Base-by-base conservation (phyloP, 768 basidiomycete species). In the Phlebiopsis flavidoalba region DNA sequence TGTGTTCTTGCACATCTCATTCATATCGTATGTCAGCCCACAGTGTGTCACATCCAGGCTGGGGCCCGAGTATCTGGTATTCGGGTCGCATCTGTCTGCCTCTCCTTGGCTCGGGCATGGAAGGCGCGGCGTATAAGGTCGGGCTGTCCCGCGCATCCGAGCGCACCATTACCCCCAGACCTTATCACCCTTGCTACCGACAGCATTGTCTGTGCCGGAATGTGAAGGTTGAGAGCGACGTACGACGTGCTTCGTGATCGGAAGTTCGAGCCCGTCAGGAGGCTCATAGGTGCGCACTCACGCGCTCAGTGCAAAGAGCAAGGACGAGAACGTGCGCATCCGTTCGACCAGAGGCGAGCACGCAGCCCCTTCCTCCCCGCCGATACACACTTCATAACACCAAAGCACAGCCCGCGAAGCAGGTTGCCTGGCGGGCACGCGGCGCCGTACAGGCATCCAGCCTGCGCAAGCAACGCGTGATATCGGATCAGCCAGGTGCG, bases 401-500 rank as follows among this genome's bases (percentile, higher is more conserved):
- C n/a, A n/a, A n/a, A n/a, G n/a, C n/a, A 4, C 57, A 81, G 80
- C 31, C 68, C 76, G n/a, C n/a, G n/a, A n/a, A n/a, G n/a, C n/a
- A n/a, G n/a, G n/a, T n/a, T n/a, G n/a, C 31, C 57, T 72, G 5
- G 77, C 77, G 2, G 82, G 82, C n/a, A 45, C 82, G 83, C n/a
- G n/a, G n/a, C 63, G 82, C 83, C 1, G 82, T n/a, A 84, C 60
- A n/a, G 82, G 82, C 35, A 81, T 83, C 56, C 80, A 82, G 58
- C 80, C 82, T n/a, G n/a, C n/a, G n/a, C n/a, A n/a, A n/a, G n/a
- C n/a, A n/a, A 1, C 76, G 82, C 26, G 82, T 82, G 3, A 76
- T n/a, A n/a, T 81, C 53, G 82, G 64, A 78, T 83, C 15, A 66
- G 84, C 31, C 79, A 83, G 70, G 81, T 73, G 24, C 26, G 67